Evolutionary conservation across 352 stramenopile species (phyloP), one percentile per base, ranked within the genome.

Genomic region (Phytophthora crassamura): DNA sequence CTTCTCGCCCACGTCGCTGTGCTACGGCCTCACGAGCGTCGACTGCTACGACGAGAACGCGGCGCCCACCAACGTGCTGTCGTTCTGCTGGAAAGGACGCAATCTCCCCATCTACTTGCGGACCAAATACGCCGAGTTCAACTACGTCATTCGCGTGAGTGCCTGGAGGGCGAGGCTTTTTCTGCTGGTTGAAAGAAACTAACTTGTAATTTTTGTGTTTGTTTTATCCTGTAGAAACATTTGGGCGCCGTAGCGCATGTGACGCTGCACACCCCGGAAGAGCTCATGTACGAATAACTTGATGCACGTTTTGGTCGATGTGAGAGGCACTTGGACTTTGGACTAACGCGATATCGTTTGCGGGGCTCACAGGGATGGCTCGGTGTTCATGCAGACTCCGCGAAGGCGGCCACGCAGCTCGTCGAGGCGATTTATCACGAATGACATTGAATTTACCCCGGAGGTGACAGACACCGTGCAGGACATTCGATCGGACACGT

Each of bases 11-110:
- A 95, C 82, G 14, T 47, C 86, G 48, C 74, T 96, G 14, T 95
- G 88, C 75, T 96, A 95, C 59, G 88, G 85, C 18, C 72, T 95
- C 34, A 89, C 68, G 35, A 88, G 86, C 15, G 52, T 95, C 41
- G 82, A 93, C 43, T 88, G 84, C 35, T 78, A 89, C 30, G 78
- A 88, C 35, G 76, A 86, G 35, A 80, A 89, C 48, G 60, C 59
- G n/a, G 73, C 86, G 32, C 80, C 85, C 15, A 82, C 84, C 12
- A 89, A 79, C 30, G 88, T 93, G 35, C 56, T 95, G 22, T 96
- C 88, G 25, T 94, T 94, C 48, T 95, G 86, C 75, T 96, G 88
- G 88, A 96, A 96, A 78, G 88, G 88, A 43, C 71, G 81, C n/a
- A 93, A 83, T 48, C 64, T 94, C 8, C 86, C 88, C 3, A 94